phyloP scores from a whole-genome alignment of 2,329 filamentous ascomycete species.

The Fusarium temperatum region DNA sequence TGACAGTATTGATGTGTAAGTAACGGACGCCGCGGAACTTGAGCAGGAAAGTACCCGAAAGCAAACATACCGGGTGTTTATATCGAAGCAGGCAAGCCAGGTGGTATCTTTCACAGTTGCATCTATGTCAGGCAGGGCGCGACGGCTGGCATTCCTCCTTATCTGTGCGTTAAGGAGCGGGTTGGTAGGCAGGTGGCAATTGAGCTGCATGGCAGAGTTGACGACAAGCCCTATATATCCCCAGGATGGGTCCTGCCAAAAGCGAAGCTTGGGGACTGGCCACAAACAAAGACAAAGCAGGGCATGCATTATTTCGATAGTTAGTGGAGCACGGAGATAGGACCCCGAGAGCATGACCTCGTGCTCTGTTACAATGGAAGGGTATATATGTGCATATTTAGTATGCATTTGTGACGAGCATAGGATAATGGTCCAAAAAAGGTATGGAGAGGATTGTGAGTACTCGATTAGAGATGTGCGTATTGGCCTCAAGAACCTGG shows the following conservation, averaged over 20 bases:
- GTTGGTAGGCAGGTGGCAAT: background rate
- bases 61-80: background rate
- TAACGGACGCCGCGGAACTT: accelerated
- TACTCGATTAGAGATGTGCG: background rate
- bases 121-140: background rate
- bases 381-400: background rate
- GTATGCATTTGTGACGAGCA: background rate
- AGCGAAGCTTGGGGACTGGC: background rate
- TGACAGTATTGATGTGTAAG: background rate
- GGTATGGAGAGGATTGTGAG: background rate
- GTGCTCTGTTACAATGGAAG: background rate
- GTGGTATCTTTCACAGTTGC: background rate
- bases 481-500: background rate
- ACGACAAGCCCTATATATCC: background rate
- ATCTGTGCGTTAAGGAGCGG: background rate
- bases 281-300: background rate
- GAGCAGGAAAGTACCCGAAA: background rate
- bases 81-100: background rate
- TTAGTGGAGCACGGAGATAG: background rate
- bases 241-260: background rate
- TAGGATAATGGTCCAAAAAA: background rate
- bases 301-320: background rate
- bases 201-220: background rate
- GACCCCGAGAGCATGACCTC: background rate
- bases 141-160: background rate